Conservation (phyloP, 2,329 filamentous ascomycete species). For the Curvularia sp. region DNA sequence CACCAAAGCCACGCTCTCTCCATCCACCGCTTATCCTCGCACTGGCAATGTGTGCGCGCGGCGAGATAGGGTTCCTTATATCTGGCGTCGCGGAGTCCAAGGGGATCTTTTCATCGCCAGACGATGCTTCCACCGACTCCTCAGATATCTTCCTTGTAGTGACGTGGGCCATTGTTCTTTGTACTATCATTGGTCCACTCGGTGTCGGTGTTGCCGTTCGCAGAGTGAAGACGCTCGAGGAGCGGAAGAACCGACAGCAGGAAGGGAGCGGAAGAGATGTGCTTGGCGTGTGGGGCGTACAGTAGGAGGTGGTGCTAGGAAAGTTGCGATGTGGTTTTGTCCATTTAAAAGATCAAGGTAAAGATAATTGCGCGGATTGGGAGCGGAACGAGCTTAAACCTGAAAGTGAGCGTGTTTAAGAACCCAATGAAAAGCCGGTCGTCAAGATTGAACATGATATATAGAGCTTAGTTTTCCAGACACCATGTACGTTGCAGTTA, state of each 20-base stretch:
- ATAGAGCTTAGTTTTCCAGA: neutral
- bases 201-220: conserved; percentile 60
- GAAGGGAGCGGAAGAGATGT: conserved; percentile 52
- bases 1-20: conserved; percentile 64
- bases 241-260: conserved; percentile 36
- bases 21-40: conserved; percentile 73
- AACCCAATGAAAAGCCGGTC: too few relatives aligned
- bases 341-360: too few relatives aligned
- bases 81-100: conserved; percentile 69
- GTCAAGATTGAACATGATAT: too few relatives aligned
- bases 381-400: too few relatives aligned
- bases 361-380: too few relatives aligned
- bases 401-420: too few relatives aligned
- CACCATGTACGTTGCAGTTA: neutral
- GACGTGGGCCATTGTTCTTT: conserved; percentile 65
- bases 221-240: conserved; percentile 54
- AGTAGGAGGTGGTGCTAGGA: conserved; percentile 4
- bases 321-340: neutral
- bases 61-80: conserved; percentile 81
- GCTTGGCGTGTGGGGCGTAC: conserved; percentile 56
- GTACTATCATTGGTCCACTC: conserved; percentile 63
- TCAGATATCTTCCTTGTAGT: conserved; percentile 62
- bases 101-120: conserved; percentile 54
- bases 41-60: conserved; percentile 75
- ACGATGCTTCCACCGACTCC: conserved; percentile 24